Conservation (phyloP, 1,284 basidiomycete species). For the Irpex lacteus region DNA sequence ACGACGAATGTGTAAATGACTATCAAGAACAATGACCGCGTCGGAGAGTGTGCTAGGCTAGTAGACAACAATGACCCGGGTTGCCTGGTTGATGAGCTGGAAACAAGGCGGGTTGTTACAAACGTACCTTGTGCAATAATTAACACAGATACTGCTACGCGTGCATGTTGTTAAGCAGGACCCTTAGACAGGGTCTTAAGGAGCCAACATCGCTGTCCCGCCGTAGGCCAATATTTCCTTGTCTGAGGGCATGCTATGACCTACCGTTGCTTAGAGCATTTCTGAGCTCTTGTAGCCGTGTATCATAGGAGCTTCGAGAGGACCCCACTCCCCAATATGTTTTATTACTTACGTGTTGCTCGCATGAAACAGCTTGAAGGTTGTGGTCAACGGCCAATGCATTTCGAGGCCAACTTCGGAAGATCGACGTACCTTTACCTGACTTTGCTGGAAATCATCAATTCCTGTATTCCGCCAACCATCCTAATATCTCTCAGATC, state of each 20-base stretch:
- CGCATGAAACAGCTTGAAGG: no score
- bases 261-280: not conserved
- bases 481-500: not conserved
- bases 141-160: not conserved
- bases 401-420: not conserved
- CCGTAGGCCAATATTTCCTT: not conserved
- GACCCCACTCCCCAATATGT: no score
- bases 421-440: not conserved
- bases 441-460: not conserved
- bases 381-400: no score
- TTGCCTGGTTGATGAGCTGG: not conserved
- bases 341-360: no score
- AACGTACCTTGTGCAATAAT: no score
- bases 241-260: not conserved
- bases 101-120: not conserved
- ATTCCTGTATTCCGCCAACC: not conserved
- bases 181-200: not conserved
- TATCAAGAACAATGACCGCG: not conserved
- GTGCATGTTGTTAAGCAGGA: not conserved
- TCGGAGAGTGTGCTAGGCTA: not conserved
- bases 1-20: not conserved
- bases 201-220: not conserved
- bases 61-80: not conserved
- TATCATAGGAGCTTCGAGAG: no score
- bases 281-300: no score